Conservation (phyloP, 345 rosid species). For the Citrus maxima region DNA sequence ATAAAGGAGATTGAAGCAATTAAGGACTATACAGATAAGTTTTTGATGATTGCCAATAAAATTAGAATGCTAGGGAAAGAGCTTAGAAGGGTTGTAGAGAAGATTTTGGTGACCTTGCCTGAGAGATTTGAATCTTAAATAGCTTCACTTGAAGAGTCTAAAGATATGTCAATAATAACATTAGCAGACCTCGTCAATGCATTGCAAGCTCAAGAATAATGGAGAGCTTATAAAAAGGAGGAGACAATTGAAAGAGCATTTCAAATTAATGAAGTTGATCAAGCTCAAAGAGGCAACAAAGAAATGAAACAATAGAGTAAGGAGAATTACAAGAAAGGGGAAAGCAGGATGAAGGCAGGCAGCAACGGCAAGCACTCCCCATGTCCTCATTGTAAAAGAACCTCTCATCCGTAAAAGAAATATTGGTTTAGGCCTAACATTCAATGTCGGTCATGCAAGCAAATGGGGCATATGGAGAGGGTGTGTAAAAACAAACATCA, state of each 20-base stretch:
- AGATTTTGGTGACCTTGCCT: neutral
- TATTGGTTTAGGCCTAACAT: neutral
- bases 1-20: neutral
- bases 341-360: neutral
- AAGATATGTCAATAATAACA: too few species aligned
- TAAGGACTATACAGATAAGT: neutral
- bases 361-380: neutral
- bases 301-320: neutral
- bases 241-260: neutral
- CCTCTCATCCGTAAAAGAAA: neutral
- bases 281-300: neutral
- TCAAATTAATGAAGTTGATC: neutral
- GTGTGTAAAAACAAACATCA: neutral
- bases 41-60: neutral
- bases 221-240: neutral
- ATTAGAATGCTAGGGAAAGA: neutral
- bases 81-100: neutral
- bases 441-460: neutral
- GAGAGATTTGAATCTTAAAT: too few species aligned
- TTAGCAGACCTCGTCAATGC: neutral
- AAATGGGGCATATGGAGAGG: neutral
- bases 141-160: too few species aligned
- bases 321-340: neutral
- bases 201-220: neutral
- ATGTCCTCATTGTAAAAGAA: neutral